Evolutionary conservation across 2,329 filamentous ascomycete genomes (phyloP).

Genomic region (Neophaeococcomyces aloes): DNA sequence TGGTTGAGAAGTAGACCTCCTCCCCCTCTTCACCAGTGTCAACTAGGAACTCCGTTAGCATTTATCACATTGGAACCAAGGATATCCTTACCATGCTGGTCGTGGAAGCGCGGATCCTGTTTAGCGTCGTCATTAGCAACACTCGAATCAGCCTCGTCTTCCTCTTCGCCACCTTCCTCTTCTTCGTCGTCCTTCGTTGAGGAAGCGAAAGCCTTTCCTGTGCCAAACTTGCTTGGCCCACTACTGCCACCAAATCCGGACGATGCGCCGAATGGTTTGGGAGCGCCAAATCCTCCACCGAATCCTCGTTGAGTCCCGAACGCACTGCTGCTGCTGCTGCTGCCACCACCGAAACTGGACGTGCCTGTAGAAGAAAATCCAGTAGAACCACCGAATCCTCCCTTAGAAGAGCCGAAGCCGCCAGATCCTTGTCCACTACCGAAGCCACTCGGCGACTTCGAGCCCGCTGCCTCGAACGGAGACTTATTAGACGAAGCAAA

Average conservation of each 20-base stretch:
- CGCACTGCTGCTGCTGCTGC: constrained; percentile 24
- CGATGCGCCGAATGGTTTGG: constrained; percentile 39
- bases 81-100: constrained; percentile 55
- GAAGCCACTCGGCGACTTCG: constrained; percentile 28
- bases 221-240: constrained; percentile 33
- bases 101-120: constrained; percentile 36
- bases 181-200: constrained; percentile 46
- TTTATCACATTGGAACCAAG: not conserved
- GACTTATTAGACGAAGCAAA: constrained; percentile 52
- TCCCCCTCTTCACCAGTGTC: constrained; percentile 85
- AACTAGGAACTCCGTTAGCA: constrained; percentile 40
- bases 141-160: constrained; percentile 46
- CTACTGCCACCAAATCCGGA: constrained; percentile 60
- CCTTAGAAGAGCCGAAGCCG: constrained; percentile 17
- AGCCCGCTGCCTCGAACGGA: constrained; percentile 45
- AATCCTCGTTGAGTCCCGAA: constrained; percentile 29
- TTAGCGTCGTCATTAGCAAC: constrained; percentile 36
- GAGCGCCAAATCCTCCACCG: constrained; percentile 41
- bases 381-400: constrained; percentile 23
- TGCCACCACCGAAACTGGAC: constrained; percentile 16
- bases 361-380: constrained; percentile 14
- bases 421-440: constrained; percentile 12
- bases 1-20: constrained; percentile 59
- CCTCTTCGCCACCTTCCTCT: constrained; percentile 38
- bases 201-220: constrained; percentile 58